Conservation (phyloP, 2,329 filamentous ascomycete genomes). For the Aspergillus unguis region DNA sequence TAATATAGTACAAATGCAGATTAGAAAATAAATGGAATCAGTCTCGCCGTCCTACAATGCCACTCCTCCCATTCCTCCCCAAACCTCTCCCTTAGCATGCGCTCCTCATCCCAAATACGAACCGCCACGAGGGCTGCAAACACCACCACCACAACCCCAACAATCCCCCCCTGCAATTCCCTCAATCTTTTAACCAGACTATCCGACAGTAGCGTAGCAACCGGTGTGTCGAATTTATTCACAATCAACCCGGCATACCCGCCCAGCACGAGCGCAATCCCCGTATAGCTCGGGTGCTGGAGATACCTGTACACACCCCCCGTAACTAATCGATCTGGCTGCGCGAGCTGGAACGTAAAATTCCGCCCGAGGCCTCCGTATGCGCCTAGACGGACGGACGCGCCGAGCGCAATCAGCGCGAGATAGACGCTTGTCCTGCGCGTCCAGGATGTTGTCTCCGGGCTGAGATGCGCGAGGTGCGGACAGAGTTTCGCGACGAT, state of each 20-base stretch:
- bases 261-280: slow-evolving; percentile 33
- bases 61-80: slow-evolving; percentile 50
- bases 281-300: slow-evolving; percentile 55
- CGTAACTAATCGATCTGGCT: slow-evolving; percentile 48
- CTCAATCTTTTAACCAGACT: slow-evolving; percentile 12
- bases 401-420: slow-evolving; percentile 19
- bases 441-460: slow-evolving; percentile 27
- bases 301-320: slow-evolving; percentile 49
- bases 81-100: slow-evolving; percentile 49
- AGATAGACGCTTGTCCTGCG: slow-evolving; percentile 15
- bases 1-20: too few species aligned
- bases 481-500: slow-evolving; percentile 20
- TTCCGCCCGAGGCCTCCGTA: slow-evolving; percentile 49
- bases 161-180: slow-evolving; percentile 11
- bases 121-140: slow-evolving; percentile 22
- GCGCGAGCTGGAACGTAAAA: slow-evolving; percentile 53
- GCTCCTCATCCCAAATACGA: slow-evolving; percentile 50
- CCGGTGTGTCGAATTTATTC: slow-evolving; percentile 36
- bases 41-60: slow-evolving; percentile 48
- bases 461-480: slow-evolving; percentile 13
- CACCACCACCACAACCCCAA: not conserved
- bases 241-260: slow-evolving; percentile 28
- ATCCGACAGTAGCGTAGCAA: slow-evolving; percentile 35
- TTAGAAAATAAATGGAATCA: slow-evolving; percentile 44
- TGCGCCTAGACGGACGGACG: slow-evolving; percentile 35